These are phyloP conservation scores for Noccaea bulbosa DNA, from an alignment of 345 rosid species.

Conservation along the genomic window DNA sequence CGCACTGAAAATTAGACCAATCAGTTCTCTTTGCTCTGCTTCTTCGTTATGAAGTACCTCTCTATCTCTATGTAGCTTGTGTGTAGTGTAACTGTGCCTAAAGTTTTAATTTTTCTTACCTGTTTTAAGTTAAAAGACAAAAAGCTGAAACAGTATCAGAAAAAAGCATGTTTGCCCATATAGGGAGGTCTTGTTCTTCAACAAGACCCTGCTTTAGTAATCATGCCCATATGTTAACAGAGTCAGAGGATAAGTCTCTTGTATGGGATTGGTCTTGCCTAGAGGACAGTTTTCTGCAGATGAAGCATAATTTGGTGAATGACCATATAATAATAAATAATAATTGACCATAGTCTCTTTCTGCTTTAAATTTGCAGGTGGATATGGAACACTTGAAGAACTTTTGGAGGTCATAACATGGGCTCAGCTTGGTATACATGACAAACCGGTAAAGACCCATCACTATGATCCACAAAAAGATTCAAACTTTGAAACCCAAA, in stretches of 20 bases:
- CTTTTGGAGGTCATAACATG: slow-evolving; percentile 58
- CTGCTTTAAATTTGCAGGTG: slow-evolving; percentile 41
- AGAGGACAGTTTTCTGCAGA: slow-evolving; percentile 22
- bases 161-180: slow-evolving; percentile 40
- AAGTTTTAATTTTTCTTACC: slow-evolving; percentile 35
- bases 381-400: slow-evolving; percentile 62
- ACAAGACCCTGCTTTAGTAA: slow-evolving; percentile 27
- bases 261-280: no score
- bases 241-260: slow-evolving; percentile 14
- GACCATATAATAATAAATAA: slow-evolving; percentile 13
- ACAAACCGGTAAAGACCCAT: slow-evolving; percentile 52
- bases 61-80: slow-evolving; percentile 28
- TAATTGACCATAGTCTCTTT: background rate
- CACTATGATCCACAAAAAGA: slow-evolving; percentile 1
- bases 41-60: slow-evolving; percentile 16
- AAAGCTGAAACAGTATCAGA: slow-evolving; percentile 34
- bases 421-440: slow-evolving; percentile 64
- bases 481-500: slow-evolving; percentile 15
- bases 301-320: slow-evolving; percentile 12
- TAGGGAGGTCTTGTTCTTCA: slow-evolving; percentile 19
- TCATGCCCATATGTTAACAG: slow-evolving; percentile 26
- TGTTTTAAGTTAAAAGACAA: slow-evolving; percentile 39
- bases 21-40: slow-evolving; percentile 31
- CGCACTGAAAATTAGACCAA: slow-evolving; percentile 73
- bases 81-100: slow-evolving; percentile 25